Conservation (phyloP, 2,329 filamentous ascomycete genomes). For the Cordyceps cateniannulata region DNA sequence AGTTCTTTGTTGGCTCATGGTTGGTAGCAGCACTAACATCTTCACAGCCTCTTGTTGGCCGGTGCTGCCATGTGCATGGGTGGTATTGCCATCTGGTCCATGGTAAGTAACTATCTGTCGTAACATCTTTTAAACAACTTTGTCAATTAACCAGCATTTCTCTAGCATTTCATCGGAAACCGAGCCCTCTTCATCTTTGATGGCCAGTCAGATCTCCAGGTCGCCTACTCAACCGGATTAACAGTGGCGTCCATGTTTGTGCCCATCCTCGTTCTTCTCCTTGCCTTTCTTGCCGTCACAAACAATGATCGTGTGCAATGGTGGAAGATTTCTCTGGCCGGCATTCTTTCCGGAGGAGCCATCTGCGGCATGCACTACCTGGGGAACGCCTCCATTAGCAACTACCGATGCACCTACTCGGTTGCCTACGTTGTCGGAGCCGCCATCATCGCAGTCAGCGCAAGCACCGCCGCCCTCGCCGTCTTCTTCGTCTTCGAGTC, state of each 20-base stretch:
- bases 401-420: slow-evolving; percentile 63
- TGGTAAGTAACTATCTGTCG: slow-evolving; percentile 37
- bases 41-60: slow-evolving; percentile 51
- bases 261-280: slow-evolving; percentile 66
- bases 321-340: slow-evolving; percentile 55
- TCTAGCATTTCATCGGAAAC: slow-evolving; percentile 76
- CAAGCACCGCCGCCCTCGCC: slow-evolving; percentile 62
- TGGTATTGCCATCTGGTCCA: slow-evolving; percentile 67
- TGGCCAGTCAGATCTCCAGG: slow-evolving; percentile 57
- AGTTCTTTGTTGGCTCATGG: neutral
- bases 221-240: slow-evolving; percentile 65
- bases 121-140: neutral
- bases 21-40: neutral
- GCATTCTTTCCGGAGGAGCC: slow-evolving; percentile 63
- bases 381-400: slow-evolving; percentile 74
- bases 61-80: slow-evolving; percentile 66
- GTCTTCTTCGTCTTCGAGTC: slow-evolving; percentile 74
- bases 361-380: slow-evolving; percentile 85
- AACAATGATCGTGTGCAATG: slow-evolving; percentile 50
- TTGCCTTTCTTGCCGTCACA: slow-evolving; percentile 66
- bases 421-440: slow-evolving; percentile 58
- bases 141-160: neutral
- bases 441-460: slow-evolving; percentile 63
- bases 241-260: slow-evolving; percentile 75
- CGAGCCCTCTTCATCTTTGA: slow-evolving; percentile 65